These are phyloP conservation scores for Carallia pectinifolia DNA, from an alignment of 345 rosid genomes.

Conservation along the genomic window DNA sequence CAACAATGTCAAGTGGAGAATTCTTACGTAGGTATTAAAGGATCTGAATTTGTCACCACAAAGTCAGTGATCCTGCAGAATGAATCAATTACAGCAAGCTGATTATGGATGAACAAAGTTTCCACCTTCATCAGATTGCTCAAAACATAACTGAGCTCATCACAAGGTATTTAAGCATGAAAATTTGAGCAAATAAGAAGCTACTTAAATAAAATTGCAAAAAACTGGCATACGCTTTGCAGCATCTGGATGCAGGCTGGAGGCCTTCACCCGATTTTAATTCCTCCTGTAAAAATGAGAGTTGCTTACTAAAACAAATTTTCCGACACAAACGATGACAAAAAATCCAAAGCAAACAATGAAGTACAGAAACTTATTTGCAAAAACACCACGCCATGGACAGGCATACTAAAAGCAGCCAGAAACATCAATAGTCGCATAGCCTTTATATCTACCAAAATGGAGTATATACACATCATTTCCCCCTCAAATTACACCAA, in stretches of 20 bases:
- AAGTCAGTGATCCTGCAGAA: constrained; percentile 50
- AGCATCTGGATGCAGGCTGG: constrained; percentile 68
- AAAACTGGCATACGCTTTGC: constrained; percentile 71
- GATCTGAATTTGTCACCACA: constrained; percentile 62
- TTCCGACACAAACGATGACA: background rate
- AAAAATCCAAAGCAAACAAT: background rate
- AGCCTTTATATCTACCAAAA: no score
- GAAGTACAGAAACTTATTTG: no score
- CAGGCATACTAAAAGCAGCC: no score
- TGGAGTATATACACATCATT: no score
- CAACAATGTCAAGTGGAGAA: background rate
- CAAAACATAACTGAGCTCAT: background rate
- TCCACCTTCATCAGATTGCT: background rate
- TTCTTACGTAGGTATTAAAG: constrained; percentile 54
- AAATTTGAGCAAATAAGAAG: constrained; percentile 4
- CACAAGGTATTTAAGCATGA: background rate
- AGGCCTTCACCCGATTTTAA: constrained; percentile 53
- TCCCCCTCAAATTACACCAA: no score
- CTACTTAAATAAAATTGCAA: background rate
- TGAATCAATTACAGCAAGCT: constrained; percentile 7
- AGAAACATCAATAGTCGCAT: no score
- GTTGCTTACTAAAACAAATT: background rate
- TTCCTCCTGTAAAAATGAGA: constrained; percentile 55
- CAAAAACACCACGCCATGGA: no score
- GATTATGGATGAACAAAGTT: background rate